These are phyloP conservation scores for Aureobasidium leucospermi DNA, from an alignment of 2,329 filamentous ascomycete species.

Conservation along the genomic window DNA sequence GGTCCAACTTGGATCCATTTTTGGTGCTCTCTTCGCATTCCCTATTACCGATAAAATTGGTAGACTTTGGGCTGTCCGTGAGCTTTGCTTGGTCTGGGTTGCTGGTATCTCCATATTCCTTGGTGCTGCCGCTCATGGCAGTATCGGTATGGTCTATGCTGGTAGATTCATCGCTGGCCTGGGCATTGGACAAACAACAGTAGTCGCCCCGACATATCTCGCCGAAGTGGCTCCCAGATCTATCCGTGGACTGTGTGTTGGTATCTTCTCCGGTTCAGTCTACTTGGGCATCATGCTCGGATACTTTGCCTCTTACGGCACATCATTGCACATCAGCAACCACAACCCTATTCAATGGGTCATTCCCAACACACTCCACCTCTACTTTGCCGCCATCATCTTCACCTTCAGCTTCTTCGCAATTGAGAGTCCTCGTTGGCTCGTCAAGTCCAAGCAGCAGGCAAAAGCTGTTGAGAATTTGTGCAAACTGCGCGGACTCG, in stretches of 20 bases:
- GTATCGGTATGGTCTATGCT: constrained; percentile 29
- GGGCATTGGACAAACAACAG: constrained; percentile 44
- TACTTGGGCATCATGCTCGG: constrained; percentile 48
- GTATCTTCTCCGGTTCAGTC: constrained; percentile 62
- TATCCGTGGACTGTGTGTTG: constrained; percentile 58
- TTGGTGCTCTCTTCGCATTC: constrained; percentile 55
- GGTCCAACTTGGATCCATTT: constrained; percentile 73
- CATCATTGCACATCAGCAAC: constrained; percentile 44
- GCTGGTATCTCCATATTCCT: constrained; percentile 34
- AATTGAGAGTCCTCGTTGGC: constrained; percentile 28
- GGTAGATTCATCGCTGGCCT: constrained; percentile 35
- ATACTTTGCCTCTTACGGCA: constrained; percentile 61
- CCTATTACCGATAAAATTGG: constrained; percentile 27
- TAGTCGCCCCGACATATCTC: constrained; percentile 55
- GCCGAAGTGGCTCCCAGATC: constrained; percentile 38
- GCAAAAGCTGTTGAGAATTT: constrained; percentile 25
- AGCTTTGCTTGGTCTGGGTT: constrained; percentile 24
- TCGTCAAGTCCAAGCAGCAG: constrained; percentile 26
- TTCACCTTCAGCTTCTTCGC: constrained; percentile 52
- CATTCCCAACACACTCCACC: constrained; percentile 65
- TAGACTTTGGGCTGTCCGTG: constrained; percentile 24
- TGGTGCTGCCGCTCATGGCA: constrained; percentile 34
- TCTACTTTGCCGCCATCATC: constrained; percentile 70
- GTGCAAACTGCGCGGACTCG: constrained; percentile 24
- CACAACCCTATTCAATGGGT: constrained; percentile 42